Conservation (phyloP, 106 monocot species). For the Apostasia ramifera region DNA sequence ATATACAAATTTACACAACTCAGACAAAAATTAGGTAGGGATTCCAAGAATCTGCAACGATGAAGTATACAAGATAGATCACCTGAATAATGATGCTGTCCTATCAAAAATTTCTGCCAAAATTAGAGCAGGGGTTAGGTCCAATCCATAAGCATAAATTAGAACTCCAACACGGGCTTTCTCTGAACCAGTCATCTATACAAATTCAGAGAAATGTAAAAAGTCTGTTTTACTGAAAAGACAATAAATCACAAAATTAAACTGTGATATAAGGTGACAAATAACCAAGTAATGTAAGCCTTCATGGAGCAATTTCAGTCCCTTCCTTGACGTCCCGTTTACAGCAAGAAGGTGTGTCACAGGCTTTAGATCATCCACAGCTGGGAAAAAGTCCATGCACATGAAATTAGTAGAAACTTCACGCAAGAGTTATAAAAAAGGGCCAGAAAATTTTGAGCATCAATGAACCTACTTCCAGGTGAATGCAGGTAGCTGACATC, state of each 20-base stretch:
- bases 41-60: not conserved
- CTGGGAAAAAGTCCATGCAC: constrained; percentile 25
- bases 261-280: not conserved
- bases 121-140: constrained; percentile 50
- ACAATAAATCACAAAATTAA: not conserved
- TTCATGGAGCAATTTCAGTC: constrained; percentile 61
- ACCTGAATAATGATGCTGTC: constrained; percentile 67
- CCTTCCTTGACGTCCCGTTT: constrained; percentile 61
- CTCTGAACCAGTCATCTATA: constrained; percentile 61
- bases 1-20: not conserved
- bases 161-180: constrained; percentile 70
- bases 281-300: constrained; percentile 77
- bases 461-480: constrained; percentile 57
- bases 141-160: constrained; percentile 23
- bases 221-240: not conserved
- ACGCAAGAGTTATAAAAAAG: not conserved
- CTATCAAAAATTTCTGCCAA: constrained; percentile 54
- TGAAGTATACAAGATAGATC: constrained; percentile 1
- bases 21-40: not conserved
- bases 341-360: constrained; percentile 87
- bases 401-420: not conserved
- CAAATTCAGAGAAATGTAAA: not conserved
- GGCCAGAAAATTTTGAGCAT: not conserved
- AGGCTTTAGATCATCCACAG: constrained; percentile 81
- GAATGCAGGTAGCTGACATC: constrained; percentile 77